These are phyloP conservation scores for Alopecurus myosuroides DNA, from an alignment of 176 grass and related monocot species.

Conservation along the genomic window DNA sequence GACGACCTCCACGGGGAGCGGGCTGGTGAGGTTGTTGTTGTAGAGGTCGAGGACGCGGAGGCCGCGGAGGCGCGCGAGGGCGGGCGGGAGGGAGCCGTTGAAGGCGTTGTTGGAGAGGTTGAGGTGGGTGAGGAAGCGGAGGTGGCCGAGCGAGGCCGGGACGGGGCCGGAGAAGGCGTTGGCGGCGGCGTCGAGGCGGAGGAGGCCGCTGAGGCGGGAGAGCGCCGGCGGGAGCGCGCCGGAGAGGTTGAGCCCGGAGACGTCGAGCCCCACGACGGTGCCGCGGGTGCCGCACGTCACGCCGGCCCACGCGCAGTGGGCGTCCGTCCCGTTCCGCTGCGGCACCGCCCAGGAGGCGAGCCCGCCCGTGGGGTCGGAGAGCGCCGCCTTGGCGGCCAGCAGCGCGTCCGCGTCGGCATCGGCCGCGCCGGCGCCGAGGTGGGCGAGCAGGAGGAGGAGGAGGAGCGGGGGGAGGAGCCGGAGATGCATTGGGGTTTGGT, in stretches of 20 bases:
- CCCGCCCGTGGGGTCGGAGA: conserved; percentile 58
- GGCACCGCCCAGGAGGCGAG: conserved; percentile 46
- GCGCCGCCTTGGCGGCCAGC: conserved; percentile 53
- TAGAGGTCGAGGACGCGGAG: conserved; percentile 69
- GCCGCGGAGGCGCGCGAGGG: conserved; percentile 39
- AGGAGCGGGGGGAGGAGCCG: conserved; percentile 10
- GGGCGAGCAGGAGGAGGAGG: conserved; percentile 6
- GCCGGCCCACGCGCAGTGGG: conserved; percentile 52
- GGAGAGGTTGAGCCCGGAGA: conserved; percentile 64
- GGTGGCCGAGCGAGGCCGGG: conserved; percentile 42
- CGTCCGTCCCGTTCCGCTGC: neutral
- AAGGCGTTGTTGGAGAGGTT: conserved; percentile 90
- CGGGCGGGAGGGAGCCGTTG: conserved; percentile 43
- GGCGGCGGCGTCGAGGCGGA: conserved; percentile 48
- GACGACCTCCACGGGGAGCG: conserved; percentile 56
- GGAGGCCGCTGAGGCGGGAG: conserved; percentile 38
- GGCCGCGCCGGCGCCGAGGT: neutral
- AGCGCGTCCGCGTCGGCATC: conserved; percentile 41
- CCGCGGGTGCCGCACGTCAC: conserved; percentile 45
- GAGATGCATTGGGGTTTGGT: conserved; percentile 30
- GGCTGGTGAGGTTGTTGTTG: conserved; percentile 80
- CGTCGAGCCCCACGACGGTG: conserved; percentile 44
- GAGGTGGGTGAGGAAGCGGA: conserved; percentile 57
- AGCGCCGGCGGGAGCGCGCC: conserved; percentile 49
- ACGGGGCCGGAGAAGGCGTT: conserved; percentile 51